Percentiles rank a stretch among this genome's conserved stretches.
Conservation (phyloP, 2,329 filamentous ascomycete species). For the Penicillium nordicum region DNA sequence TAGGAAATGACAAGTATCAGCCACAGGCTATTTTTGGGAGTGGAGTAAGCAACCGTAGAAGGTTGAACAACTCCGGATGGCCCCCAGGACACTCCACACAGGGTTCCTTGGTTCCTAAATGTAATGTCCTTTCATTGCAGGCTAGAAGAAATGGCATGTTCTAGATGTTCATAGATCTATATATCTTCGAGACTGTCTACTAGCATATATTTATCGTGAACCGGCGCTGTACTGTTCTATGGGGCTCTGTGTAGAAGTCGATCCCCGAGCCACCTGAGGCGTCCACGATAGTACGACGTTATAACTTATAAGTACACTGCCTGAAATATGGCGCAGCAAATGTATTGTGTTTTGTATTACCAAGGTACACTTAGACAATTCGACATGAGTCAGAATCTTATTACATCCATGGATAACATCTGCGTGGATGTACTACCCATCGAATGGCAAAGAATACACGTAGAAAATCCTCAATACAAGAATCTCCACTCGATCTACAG, state of each 20-base stretch:
- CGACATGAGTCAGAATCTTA: neutral
- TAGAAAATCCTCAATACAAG: neutral
- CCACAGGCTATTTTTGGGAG: constrained; percentile 7
- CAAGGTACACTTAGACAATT: neutral
- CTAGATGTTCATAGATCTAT: neutral
- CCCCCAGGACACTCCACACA: neutral
- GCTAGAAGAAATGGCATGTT: neutral
- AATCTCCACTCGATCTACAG: neutral
- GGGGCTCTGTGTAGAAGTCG: neutral
- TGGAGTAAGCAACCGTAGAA: neutral
- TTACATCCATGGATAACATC: no score
- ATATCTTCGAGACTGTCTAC: neutral
- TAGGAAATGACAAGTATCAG: neutral
- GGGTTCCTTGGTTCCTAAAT: neutral
- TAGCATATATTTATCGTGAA: neutral
- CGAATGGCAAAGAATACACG: neutral
- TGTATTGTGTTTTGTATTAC: neutral
- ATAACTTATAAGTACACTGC: neutral
- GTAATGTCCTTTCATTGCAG: neutral
- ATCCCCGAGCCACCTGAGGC: neutral
- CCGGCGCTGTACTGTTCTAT: neutral
- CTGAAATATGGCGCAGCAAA: constrained; percentile 2
- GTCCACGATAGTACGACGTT: no score
- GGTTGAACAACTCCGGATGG: neutral
- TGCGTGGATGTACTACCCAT: neutral